Percentiles rank a stretch among this genome's conserved stretches.
Evolutionary conservation across 1,139 yeast species (phyloP).

Genomic region (Kodamaea arcana): DNA sequence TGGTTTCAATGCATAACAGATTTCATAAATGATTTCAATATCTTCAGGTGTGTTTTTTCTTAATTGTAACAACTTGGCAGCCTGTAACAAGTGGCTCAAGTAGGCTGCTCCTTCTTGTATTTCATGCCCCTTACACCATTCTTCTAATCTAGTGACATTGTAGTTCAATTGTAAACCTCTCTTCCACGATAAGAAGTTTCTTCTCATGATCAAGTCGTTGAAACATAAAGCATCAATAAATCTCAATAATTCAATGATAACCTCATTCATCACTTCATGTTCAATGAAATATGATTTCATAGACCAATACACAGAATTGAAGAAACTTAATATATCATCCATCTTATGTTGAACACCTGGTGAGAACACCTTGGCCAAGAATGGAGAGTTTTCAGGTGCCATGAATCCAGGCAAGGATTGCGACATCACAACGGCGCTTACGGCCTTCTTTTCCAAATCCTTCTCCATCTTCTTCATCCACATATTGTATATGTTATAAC

Average conservation of each 20-base stretch:
- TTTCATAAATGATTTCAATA: constrained; percentile 88
- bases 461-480: constrained; percentile 97
- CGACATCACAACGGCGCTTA: constrained; percentile 89
- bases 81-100: constrained; percentile 85
- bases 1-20: constrained; percentile 91
- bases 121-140: constrained; percentile 97
- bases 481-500: constrained; percentile 91
- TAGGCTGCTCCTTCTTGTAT: constrained; percentile 87
- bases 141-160: constrained; percentile 93
- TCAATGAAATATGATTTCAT: constrained; percentile 91
- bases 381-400: constrained; percentile 84
- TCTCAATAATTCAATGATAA: constrained; percentile 76
- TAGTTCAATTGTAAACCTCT: constrained; percentile 95
- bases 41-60: constrained; percentile 88
- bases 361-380: constrained; percentile 80
- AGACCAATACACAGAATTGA: constrained; percentile 90
- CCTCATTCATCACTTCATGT: constrained; percentile 78
- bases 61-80: constrained; percentile 88
- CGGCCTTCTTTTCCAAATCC: constrained; percentile 84
- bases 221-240: constrained; percentile 93
- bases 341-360: constrained; percentile 73
- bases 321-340: constrained; percentile 90
- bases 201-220: constrained; percentile 92
- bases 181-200: constrained; percentile 95
- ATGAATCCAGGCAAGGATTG: constrained; percentile 96